Conservation (phyloP, 306 rosid species). For the Herpetospermum pedunculosum region DNA sequence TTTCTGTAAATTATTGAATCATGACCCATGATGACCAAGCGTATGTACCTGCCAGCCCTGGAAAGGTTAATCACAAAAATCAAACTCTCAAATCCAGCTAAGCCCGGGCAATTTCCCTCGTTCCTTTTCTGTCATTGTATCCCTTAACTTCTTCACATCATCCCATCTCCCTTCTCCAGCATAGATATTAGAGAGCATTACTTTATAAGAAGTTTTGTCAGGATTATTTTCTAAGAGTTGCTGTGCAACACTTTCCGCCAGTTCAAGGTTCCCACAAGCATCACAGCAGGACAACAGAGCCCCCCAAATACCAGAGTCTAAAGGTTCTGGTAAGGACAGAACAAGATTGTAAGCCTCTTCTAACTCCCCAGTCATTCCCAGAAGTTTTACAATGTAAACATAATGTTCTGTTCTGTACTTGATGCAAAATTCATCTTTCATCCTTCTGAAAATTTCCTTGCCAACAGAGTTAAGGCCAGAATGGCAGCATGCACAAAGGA, state of each 20-base stretch:
- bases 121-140: conserved; percentile 27
- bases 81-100: conserved; percentile 46
- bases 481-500: conserved; percentile 78
- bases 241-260: conserved; percentile 60
- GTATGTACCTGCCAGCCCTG: not conserved
- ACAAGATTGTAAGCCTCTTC: conserved; percentile 67
- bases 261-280: conserved; percentile 42
- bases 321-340: conserved; percentile 55
- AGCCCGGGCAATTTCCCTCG: conserved; percentile 49
- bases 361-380: conserved; percentile 62
- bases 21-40: not conserved
- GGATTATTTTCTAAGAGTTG: conserved; percentile 41
- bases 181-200: conserved; percentile 73
- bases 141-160: conserved; percentile 57
- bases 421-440: conserved; percentile 50
- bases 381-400: conserved; percentile 81
- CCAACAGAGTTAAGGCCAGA: conserved; percentile 69
- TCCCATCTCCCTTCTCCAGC: conserved; percentile 77
- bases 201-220: conserved; percentile 32
- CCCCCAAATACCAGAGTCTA: conserved; percentile 73
- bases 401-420: conserved; percentile 55
- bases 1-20: not conserved
- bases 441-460: conserved; percentile 40
- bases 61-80: not conserved
- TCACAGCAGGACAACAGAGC: conserved; percentile 77